Evolutionary conservation across 139 green algal genomes (phyloP).

Genomic region (Tetraselmis striata): DNA sequence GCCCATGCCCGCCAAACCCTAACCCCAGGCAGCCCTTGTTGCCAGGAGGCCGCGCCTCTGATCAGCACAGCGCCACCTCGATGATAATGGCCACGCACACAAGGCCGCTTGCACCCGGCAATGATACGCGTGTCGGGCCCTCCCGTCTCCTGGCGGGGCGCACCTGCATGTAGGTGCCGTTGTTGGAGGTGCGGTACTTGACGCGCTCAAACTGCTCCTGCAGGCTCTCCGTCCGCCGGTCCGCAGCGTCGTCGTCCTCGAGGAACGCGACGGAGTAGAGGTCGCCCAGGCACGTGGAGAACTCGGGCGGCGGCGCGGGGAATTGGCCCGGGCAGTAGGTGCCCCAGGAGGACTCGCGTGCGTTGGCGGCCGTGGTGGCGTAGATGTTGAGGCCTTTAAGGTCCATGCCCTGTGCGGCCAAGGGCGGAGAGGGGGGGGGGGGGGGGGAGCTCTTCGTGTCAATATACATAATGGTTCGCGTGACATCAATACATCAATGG

Average conservation of each 20-base stretch:
- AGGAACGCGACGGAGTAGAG: constrained; percentile 91
- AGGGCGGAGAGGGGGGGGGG: no score
- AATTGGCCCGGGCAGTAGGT: constrained; percentile 75
- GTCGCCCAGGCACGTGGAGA: constrained; percentile 89
- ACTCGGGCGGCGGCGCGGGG: constrained; percentile 35
- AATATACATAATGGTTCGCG: no score
- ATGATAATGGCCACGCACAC: no score
- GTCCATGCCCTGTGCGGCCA: constrained; percentile 55
- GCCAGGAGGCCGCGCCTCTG: constrained; percentile 21
- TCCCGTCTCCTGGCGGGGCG: no score
- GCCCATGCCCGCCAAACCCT: no score
- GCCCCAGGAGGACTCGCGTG: constrained; percentile 80
- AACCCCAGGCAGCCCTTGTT: no score
- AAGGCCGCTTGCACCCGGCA: no score
- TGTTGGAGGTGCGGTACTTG: constrained; percentile 61
- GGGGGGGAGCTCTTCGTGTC: no score
- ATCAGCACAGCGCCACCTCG: no score
- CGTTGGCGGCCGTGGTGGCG: constrained; percentile 82
- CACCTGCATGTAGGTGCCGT: constrained; percentile 65
- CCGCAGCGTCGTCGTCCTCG: constrained; percentile 73
- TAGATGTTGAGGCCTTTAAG: constrained; percentile 48
- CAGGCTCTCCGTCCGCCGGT: constrained; percentile 74
- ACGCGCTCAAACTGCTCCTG: constrained; percentile 77
- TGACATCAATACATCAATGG: no score
- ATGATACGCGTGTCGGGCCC: no score